These are phyloP conservation scores for Talaromyces amestolkiae DNA, from an alignment of 2,329 filamentous ascomycete species.

Conservation along the genomic window DNA sequence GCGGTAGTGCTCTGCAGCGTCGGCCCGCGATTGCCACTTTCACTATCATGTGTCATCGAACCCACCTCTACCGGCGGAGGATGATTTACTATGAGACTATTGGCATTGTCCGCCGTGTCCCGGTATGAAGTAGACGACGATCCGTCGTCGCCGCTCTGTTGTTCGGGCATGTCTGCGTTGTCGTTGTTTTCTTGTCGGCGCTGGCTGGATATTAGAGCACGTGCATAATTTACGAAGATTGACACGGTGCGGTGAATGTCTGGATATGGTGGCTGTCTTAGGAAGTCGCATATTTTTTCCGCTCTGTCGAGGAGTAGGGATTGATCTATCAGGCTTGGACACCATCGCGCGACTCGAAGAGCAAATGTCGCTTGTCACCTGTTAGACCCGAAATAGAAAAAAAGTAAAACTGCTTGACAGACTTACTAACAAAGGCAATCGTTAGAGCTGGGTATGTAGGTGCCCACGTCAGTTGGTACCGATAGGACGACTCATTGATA, in stretches of 20 bases:
- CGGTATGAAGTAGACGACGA: not conserved
- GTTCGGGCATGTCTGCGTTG: slow-evolving; percentile 1
- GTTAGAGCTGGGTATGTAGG: slow-evolving; percentile 37
- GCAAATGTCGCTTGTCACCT: slow-evolving; percentile 32
- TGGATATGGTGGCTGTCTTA: slow-evolving; percentile 38
- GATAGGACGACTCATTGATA: slow-evolving; percentile 34
- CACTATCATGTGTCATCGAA: not conserved
- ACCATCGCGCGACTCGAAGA: slow-evolving; percentile 35
- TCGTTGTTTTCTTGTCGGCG: slow-evolving; percentile 17
- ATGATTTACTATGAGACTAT: not conserved
- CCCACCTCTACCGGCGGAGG: not conserved
- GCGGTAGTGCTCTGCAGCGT: not conserved
- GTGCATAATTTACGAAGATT: slow-evolving; percentile 37
- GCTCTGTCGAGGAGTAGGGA: slow-evolving; percentile 31
- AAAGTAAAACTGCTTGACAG: not conserved
- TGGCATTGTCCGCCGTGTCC: not conserved
- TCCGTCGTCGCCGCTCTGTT: slow-evolving; percentile 5
- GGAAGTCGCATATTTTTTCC: slow-evolving; percentile 34
- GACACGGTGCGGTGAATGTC: slow-evolving; percentile 40
- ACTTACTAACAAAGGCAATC: slow-evolving; percentile 38
- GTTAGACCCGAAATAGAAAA: slow-evolving; percentile 11
- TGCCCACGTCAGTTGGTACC: slow-evolving; percentile 35
- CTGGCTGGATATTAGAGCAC: slow-evolving; percentile 33
- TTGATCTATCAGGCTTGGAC: slow-evolving; percentile 33
- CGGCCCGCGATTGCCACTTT: slow-evolving; percentile 1